These are phyloP conservation scores for Plenodomus lindquistii DNA, from an alignment of 2,329 filamentous ascomycete species.

Conservation along the genomic window DNA sequence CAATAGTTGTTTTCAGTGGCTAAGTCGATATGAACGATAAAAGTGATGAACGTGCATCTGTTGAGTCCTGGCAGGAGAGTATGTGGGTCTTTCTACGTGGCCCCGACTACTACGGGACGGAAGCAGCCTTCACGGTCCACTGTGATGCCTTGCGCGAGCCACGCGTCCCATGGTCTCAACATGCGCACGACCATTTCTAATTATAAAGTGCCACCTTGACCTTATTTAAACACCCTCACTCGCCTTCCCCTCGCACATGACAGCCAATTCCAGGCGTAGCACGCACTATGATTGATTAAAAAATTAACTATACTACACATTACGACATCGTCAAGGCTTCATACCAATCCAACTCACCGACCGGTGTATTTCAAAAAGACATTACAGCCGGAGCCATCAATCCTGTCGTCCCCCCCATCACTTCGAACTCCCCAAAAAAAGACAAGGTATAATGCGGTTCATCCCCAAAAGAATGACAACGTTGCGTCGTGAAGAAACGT, in stretches of 20 bases:
- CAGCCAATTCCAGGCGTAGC: background rate
- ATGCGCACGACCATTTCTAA: background rate
- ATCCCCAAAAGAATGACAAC: conserved; percentile 33
- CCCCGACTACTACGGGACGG: background rate
- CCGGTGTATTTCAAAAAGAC: conserved; percentile 8
- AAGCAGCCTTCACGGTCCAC: too few relatives aligned
- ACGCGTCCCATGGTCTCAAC: background rate
- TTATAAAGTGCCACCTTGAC: background rate
- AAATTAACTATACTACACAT: background rate
- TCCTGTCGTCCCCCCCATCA: conserved; percentile 7
- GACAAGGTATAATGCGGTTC: conserved; percentile 23
- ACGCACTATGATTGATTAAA: background rate
- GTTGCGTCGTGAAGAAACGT: conserved; percentile 39
- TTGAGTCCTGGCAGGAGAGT: background rate
- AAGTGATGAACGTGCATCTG: background rate
- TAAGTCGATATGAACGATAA: too few relatives aligned
- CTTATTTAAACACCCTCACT: background rate
- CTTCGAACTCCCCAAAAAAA: conserved; percentile 4
- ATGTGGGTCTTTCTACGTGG: background rate
- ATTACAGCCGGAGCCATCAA: conserved; percentile 23
- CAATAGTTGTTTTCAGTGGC: too few relatives aligned
- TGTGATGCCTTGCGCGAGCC: background rate
- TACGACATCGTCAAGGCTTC: background rate
- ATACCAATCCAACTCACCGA: background rate
- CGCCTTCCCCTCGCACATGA: background rate